Evolutionary conservation across 2,329 filamentous ascomycete species (phyloP), one percentile per base, ranked within the genome.

Genomic region (Colletotrichum gloeosporioides): DNA sequence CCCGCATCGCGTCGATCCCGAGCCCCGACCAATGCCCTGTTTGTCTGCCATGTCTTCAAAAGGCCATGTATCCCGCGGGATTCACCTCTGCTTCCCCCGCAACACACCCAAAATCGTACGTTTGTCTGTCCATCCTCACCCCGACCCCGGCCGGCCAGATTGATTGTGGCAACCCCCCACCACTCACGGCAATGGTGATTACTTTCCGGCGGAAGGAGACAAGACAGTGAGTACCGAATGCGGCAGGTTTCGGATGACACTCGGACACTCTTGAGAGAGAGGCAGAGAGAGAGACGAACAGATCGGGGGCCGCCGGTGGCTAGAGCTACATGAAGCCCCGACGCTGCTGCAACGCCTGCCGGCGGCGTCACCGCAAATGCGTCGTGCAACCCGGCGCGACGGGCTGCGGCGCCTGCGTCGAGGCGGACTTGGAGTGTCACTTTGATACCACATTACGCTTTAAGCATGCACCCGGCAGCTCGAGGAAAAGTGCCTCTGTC

Each of bases 1-100:
- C 71, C 71, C 57, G 59, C 71, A 62, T 44, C 8, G 39, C 57
- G 66, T 74, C 66, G 65, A 74, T 74, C 66, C 71, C 59, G 57
- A 70, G 66, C 59, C 57, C 71, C 71, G 71, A 65, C 57, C 36
- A 55, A 53, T 53, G 44, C 44, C 44, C 44, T 53, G 44, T 53
- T 8, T 36, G 55, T 31, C 71, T 31, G 53, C 57, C 71, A 25
- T 49, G 57, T 63, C 57, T 70, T 74, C 71, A 70, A 74, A 74
- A 74, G 65, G 71, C 66, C 66, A 74, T 59, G 66, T 70, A 70
- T 18, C 66, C 71, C 71, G 71, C 71, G 71, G 71, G 71, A 74
- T 74, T 74, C 71, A 39, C 32, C 65, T 57, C 57, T 65, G 18
- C 13, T 64, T 18, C 32, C 65, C 59, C 65, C 66, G 61, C 44